Evolutionary conservation across 1,284 basidiomycete species (phyloP), one percentile per base, ranked within the genome.

Genomic region (Inonotus obliquus): DNA sequence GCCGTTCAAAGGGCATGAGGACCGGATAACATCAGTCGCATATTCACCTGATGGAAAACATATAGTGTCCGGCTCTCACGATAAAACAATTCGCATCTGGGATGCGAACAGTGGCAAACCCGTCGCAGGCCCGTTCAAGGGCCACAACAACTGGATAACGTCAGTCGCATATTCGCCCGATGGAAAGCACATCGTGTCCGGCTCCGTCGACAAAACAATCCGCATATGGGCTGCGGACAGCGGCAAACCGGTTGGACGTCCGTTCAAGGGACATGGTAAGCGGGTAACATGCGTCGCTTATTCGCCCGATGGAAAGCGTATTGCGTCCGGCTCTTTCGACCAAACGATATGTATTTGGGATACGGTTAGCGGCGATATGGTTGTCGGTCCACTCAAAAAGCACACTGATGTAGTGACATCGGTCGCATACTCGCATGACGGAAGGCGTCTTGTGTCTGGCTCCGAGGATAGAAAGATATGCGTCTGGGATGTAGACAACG

Each of bases 11-110:
- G 38, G 38, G n/a, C 38, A 39, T n/a, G 7, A 11, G n/a, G 4
- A 10, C 2, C 3, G 7, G 4, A n/a, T 44, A 17, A n/a, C 2
- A 0, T 44, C 41, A n/a, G 41, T 44, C 41, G 41, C n/a, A 7
- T 44, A 14, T 21, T 44, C 41, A 14, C n/a, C 11, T 2, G 41
- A 48, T 48, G 44, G 39, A 10, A 6, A 21, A 27, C 62, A 29
- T 23, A 23, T 64, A 1, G 62, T 54, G 14, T 61, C 59, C 3
- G 59, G 53, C 5, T 60, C 53, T 17, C 0, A 23, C 14, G 37
- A 61, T 55, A 1, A 44, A 2, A 51, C 52, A 9, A 49, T 64
- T 32, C 49, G 60, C 27, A 37, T 57, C 14, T 64, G 62, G 62
- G 54, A 51, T 45, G 21, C 23, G 3, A 47, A 52, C 11, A 10